These are phyloP conservation scores for Xylaria sp. DNA, from an alignment of 2,329 filamentous ascomycete genomes.

Conservation along the genomic window DNA sequence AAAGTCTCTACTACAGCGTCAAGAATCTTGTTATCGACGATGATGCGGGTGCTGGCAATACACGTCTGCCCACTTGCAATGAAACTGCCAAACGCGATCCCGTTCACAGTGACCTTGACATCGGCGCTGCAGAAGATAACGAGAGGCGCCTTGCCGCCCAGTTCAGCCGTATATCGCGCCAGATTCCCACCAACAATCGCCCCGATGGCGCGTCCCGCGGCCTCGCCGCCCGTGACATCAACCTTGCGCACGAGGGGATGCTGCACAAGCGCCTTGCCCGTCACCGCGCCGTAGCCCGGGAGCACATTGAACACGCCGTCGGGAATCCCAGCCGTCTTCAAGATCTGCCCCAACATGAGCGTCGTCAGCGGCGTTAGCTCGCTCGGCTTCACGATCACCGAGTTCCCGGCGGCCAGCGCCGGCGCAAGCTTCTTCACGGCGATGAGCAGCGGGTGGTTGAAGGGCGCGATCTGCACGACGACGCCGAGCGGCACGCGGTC, in stretches of 20 bases:
- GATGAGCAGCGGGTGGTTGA: conserved; percentile 69
- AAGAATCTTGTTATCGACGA: conserved; percentile 76
- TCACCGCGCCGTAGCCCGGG: conserved; percentile 63
- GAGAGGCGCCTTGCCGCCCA: conserved; percentile 77
- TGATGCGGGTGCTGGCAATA: conserved; percentile 78
- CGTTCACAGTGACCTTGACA: conserved; percentile 74
- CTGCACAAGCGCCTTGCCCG: conserved; percentile 64
- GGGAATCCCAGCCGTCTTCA: conserved; percentile 75
- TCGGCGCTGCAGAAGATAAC: conserved; percentile 74
- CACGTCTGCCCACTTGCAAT: conserved; percentile 68
- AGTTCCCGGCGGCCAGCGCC: conserved; percentile 69
- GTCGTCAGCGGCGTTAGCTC: conserved; percentile 71
- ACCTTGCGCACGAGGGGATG: conserved; percentile 71
- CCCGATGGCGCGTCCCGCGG: conserved; percentile 75
- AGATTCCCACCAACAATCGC: conserved; percentile 73
- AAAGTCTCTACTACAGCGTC: conserved; percentile 73
- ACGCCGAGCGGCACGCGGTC: conserved; percentile 68
- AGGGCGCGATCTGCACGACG: conserved; percentile 66
- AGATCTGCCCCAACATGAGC: conserved; percentile 68
- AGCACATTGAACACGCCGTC: conserved; percentile 75
- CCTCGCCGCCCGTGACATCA: conserved; percentile 80
- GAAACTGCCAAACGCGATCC: conserved; percentile 70
- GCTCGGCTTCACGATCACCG: conserved; percentile 70
- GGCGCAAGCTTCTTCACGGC: conserved; percentile 70
- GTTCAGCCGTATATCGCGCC: conserved; percentile 76